These are phyloP conservation scores for Macrophomina phaseolina DNA, from an alignment of 2,329 filamentous ascomycete genomes.

Conservation along the genomic window DNA sequence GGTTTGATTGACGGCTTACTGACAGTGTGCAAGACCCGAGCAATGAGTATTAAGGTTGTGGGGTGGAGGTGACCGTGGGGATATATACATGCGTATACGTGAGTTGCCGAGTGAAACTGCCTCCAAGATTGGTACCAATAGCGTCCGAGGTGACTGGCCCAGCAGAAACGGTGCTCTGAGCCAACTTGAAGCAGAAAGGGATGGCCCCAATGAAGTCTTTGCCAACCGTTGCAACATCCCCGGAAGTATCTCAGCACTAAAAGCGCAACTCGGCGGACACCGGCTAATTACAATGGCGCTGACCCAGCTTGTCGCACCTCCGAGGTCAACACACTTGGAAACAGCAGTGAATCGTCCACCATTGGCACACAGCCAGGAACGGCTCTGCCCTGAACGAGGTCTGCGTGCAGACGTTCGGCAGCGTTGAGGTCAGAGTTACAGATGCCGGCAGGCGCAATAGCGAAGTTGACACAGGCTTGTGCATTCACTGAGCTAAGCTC, in stretches of 20 bases:
- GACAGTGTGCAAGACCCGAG: constrained; percentile 2
- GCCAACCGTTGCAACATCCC: constrained; percentile 16
- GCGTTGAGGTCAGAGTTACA: constrained; percentile 24
- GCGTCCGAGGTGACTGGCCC: constrained; percentile 18
- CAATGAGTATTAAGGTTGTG: constrained; percentile 2
- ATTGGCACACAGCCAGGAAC: neutral
- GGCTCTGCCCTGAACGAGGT: constrained; percentile 12
- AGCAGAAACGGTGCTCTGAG: constrained; percentile 24
- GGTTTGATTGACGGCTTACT: neutral
- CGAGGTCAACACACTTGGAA: constrained; percentile 15
- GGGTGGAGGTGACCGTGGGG: constrained; percentile 10
- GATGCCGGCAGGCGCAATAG: constrained; percentile 21
- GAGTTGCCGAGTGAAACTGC: constrained; percentile 16
- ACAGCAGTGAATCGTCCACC: constrained; percentile 15
- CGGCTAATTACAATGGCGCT: constrained; percentile 7
- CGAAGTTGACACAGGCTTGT: constrained; percentile 25
- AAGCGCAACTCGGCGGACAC: too few relatives aligned
- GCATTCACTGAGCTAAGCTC: constrained; percentile 7
- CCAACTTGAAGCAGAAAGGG: constrained; percentile 24
- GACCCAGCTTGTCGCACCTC: constrained; percentile 13
- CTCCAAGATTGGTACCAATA: constrained; percentile 16
- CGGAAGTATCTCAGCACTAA: neutral
- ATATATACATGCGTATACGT: constrained; percentile 12
- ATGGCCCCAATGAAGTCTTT: constrained; percentile 20
- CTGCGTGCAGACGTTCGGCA: constrained; percentile 8